Evolutionary conservation across 2,329 filamentous ascomycete species (phyloP), one percentile per base, ranked within the genome.

Genomic region (Penicillium sclerotiorum): DNA sequence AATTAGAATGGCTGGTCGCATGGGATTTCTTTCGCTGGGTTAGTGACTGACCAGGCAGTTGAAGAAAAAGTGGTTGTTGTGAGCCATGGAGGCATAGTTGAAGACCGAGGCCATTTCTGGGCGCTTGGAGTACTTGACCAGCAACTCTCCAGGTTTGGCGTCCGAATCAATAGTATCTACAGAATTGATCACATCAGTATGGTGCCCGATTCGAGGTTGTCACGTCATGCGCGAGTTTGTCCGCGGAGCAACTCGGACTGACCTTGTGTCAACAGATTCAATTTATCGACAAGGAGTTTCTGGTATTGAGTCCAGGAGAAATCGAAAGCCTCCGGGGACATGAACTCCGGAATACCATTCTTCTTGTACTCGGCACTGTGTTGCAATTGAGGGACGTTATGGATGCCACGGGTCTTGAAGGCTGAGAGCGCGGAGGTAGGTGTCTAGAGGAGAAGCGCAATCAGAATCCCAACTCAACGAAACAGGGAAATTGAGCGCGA

Each of bases 31-130:
- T n/a, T n/a, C n/a, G n/a, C n/a, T 25, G 1, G n/a, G 20, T 12
- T 17, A 0, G 5, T 17, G 20, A 56, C 72, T 66, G 20, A 74
- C 72, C 60, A 79, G 61, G 58, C 70, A 71, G 56, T 74, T 74
- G 67, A 77, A 78, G 67, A 77, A 78, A 57, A 77, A 76, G 69
- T 85, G 81, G 72, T 85, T 96, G 83, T 97, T 97, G 80, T 89
- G 88, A 48, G 90, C 89, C 89, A 95, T 95, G 63, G 90, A 95
- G 71, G 94, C 94, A 71, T 95, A 84, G 82, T 97, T 99, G 85
- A 99, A 99, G 69, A 87, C 78, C 61, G 86, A 80, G 35, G 94
- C 94, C 56, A 82, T 79, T 60, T 80, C 79, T 37, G 93, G 87
- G 65, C 94, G 83, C 71, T 91, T 90, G 52, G 93, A 89, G 51